Evolutionary conservation across 257 asterid genomes (phyloP).

Genomic region (Solanum tacnaense): DNA sequence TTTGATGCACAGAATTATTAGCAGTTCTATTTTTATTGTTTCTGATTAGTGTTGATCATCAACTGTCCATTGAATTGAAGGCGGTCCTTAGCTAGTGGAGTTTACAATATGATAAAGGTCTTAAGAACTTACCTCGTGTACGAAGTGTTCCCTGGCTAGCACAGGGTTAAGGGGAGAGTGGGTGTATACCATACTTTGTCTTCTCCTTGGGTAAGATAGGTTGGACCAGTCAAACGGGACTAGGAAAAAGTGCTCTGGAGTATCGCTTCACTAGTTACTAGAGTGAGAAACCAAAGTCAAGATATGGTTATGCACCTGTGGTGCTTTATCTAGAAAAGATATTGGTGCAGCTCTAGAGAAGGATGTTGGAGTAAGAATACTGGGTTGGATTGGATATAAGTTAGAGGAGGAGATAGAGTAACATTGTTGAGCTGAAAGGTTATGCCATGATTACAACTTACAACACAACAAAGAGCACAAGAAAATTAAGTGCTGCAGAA

Average conservation of each 20-base stretch:
- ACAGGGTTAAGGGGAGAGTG: background rate
- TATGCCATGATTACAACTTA: background rate
- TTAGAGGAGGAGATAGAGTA: background rate
- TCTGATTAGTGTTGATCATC: background rate
- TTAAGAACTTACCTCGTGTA: background rate
- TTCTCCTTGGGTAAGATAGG: background rate
- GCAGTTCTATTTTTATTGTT: background rate
- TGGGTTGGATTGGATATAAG: background rate
- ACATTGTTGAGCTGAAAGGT: background rate
- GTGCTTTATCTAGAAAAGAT: background rate
- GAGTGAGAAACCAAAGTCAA: background rate
- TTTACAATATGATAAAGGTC: background rate
- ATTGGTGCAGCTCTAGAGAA: background rate
- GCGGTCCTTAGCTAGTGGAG: background rate
- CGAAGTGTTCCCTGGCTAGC: background rate
- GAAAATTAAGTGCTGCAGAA: background rate
- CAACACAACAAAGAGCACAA: background rate
- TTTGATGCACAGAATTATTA: background rate
- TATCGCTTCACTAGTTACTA: background rate
- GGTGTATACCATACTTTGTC: background rate
- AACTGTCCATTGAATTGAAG: background rate
- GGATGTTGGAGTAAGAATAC: background rate
- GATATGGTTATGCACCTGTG: background rate
- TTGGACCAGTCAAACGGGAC: background rate
- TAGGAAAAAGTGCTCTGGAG: background rate